These are phyloP conservation scores for Priceomyces haplophilus DNA, from an alignment of 805 yeast species.

Conservation along the genomic window DNA sequence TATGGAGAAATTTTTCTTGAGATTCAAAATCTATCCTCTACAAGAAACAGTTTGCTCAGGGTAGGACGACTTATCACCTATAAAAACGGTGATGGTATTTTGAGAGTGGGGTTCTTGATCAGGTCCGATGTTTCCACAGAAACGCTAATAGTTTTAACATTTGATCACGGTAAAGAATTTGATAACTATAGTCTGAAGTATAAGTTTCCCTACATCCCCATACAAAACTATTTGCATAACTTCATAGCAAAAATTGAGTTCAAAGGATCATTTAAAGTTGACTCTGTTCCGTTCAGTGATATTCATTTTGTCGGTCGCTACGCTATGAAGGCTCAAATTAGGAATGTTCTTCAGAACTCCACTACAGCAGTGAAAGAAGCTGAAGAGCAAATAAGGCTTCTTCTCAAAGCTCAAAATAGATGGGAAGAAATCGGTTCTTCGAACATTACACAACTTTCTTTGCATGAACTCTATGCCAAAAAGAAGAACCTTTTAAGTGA, in stretches of 20 bases:
- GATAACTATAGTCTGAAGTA: constrained; percentile 19
- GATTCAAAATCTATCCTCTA: constrained; percentile 44
- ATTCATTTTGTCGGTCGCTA: constrained; percentile 46
- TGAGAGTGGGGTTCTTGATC: constrained; percentile 54
- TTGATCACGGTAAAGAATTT: constrained; percentile 40
- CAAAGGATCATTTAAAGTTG: constrained; percentile 32
- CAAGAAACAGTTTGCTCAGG: constrained; percentile 45
- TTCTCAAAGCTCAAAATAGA: constrained; percentile 36
- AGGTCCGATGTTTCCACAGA: constrained; percentile 36
- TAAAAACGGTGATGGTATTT: constrained; percentile 43
- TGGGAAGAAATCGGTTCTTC: constrained; percentile 46
- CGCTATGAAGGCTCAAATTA: constrained; percentile 29
- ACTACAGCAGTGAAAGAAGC: constrained; percentile 34
- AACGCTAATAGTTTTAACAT: constrained; percentile 39
- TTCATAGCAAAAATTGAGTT: constrained; percentile 36
- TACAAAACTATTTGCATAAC: constrained; percentile 27
- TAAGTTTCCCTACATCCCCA: constrained; percentile 39
- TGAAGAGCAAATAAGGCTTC: constrained; percentile 28
- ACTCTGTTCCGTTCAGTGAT: constrained; percentile 36
- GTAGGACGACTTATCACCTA: constrained; percentile 59
- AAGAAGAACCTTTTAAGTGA: constrained; percentile 32
- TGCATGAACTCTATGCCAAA: constrained; percentile 36
- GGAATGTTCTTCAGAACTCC: constrained; percentile 35
- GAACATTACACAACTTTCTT: constrained; percentile 27
- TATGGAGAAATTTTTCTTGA: constrained; percentile 47